Conservation (phyloP, 345 rosid species). For the Lagerstroemia speciosa region DNA sequence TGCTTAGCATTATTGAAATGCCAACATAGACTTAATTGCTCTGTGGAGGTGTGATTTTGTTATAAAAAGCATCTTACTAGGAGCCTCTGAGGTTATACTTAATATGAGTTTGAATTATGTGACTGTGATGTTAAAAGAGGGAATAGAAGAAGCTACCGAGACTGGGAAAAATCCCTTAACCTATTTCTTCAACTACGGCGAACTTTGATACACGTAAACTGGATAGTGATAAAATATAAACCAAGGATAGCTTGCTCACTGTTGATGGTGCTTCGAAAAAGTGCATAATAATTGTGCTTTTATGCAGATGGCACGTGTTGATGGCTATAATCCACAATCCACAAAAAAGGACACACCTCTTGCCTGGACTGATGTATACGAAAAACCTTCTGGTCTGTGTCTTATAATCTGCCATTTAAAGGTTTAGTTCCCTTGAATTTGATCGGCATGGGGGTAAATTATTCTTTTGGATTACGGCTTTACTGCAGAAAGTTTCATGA, state of each 20-base stretch:
- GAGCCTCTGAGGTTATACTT: neutral
- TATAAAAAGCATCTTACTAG: neutral
- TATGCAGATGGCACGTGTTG: slow-evolving; percentile 62
- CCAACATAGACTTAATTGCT: neutral
- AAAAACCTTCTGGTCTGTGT: slow-evolving; percentile 26
- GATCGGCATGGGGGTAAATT: neutral
- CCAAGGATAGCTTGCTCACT: neutral
- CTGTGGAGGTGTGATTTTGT: neutral
- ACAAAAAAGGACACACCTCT: slow-evolving; percentile 46
- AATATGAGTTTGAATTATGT: neutral
- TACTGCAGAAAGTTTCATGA: slow-evolving; percentile 41
- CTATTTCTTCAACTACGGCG: neutral
- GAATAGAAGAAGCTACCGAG: neutral
- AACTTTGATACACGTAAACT: neutral
- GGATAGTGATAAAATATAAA: neutral
- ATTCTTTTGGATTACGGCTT: neutral
- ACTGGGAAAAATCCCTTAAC: neutral
- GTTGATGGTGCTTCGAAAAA: neutral
- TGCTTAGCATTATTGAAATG: neutral
- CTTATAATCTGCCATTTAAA: slow-evolving; percentile 27
- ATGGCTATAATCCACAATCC: slow-evolving; percentile 52
- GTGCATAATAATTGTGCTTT: slow-evolving; percentile 9
- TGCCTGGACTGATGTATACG: slow-evolving; percentile 65
- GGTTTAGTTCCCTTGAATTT: neutral
- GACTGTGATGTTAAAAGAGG: neutral